Evolutionary conservation across 371 early-diverging fungal genomes (phyloP), one percentile per base, ranked within the genome.

Genomic region (Massospora cicadina): DNA sequence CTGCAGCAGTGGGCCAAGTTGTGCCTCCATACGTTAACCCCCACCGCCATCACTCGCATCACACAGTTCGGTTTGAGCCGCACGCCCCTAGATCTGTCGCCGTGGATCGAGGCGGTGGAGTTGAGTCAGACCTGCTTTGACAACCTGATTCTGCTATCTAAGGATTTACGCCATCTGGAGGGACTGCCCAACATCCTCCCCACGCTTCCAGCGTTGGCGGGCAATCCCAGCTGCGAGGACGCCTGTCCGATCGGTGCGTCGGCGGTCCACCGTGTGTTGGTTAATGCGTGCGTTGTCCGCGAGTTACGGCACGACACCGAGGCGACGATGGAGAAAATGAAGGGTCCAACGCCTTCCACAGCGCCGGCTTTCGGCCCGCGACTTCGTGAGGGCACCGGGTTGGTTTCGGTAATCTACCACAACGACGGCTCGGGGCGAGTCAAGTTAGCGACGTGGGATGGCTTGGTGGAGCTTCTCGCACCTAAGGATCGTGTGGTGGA

Each of bases 371-470:
- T 5, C 7, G 60, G 29, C 29, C 30, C 17, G 13, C 7, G 3
- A 26, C 10, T 23, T 17, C 24, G 30, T 2, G 5, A 59, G 12
- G 13, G 13, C 28, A 29, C 29, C 3, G 29, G 30, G 27, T 3
- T 3, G 1, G n/a, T 30, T n/a, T 28, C 60, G 5, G 26, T 26
- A 3, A 2, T 59, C 30, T 28, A 28, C 2, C 17, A 59, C n/a
- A 21, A 3, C 60, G 29, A 28, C 26, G 17, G 3, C n/a, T 59
- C 60, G 28, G 30, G 30, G 17, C 24, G 29, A 3, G 17, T 59
- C 17, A 59, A 23, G 29, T 10, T 59, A 32, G 60, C 60, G 2
- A 59, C 60, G 12, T 59, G 60, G 60, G 30, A 59, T 24, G 60
- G 26, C 17, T 23, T 59, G 26, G 30, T 59, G 24, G 60, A 59